Base-by-base conservation (phyloP, 208 protist genomes). In the Leishmania mexicana region DNA sequence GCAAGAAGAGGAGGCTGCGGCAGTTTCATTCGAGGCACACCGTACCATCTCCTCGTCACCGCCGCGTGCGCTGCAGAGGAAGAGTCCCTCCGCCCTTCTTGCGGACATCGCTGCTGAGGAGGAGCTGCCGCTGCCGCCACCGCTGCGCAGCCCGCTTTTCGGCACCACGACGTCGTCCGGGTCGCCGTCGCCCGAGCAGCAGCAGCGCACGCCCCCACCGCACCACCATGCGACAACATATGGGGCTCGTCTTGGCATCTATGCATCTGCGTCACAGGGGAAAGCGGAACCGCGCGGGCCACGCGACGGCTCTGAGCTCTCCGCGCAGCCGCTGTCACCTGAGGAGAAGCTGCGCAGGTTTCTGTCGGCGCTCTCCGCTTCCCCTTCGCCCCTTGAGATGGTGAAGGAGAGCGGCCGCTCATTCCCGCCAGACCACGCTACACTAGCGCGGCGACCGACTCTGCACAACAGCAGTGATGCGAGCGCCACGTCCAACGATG, bases 121-220 rank as follows among this genome's bases (percentile, higher is more conserved):
- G 6, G 70, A 78, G 31, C 60, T 78, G 68, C 71, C 76, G 17
- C 49, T 81, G 82, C 77, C 73, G 53, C 45, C 78, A 68, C 82
- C 82, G 19, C 72, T 79, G 74, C 82, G 78, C 45, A 42, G 82
- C 31, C 77, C 82, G 31, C 78, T 85, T 51, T 85, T 85, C 21
- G 21, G 45, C 75, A 31, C 75, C 19, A 2, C n/a, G 35, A 74
- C 74, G 11, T 47, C 35, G 31, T 67, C 79, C 3, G 38, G 8
- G 40, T 81, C 81, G 40, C 57, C 70, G 35, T 76, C 76, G 31
- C 76, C 81, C 7, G 45, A 47, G 57, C 57, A 62, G 53, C 73
- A 67, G 42, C 21, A 49, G 70, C 81, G 38, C 45, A 64, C 42
- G 11, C 49, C 42, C 45, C 57, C 75, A 35, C 58, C 54, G 38